These are phyloP conservation scores for Crithidia sp. DNA, from an alignment of 208 protist species.

Conservation along the genomic window DNA sequence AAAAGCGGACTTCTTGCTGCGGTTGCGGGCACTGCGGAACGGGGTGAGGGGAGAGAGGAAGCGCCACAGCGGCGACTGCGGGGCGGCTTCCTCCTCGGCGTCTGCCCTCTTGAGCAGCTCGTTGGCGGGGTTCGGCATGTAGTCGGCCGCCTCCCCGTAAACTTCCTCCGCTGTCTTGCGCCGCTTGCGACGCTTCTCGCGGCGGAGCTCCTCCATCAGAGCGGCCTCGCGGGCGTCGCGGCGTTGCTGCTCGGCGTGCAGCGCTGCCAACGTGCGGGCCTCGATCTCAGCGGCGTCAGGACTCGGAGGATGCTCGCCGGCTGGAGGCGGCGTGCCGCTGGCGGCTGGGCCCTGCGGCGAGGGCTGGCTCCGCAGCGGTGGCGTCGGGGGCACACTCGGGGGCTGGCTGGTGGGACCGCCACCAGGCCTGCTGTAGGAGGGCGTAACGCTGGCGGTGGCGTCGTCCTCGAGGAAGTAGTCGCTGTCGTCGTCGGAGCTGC, in stretches of 20 bases:
- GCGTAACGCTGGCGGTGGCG: not conserved
- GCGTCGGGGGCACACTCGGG: slow-evolving; percentile 16
- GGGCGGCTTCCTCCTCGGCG: not conserved
- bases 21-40: slow-evolving; percentile 5
- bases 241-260: slow-evolving; percentile 14
- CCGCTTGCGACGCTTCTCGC: slow-evolving; percentile 21
- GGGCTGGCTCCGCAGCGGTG: slow-evolving; percentile 1
- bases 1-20: slow-evolving; percentile 23
- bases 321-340: not conserved
- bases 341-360: not conserved
- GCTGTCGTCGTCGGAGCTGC: slow-evolving; percentile 23
- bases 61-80: slow-evolving; percentile 18
- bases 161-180: slow-evolving; percentile 50
- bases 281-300: slow-evolving; percentile 9
- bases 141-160: slow-evolving; percentile 30
- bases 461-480: slow-evolving; percentile 19
- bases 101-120: not conserved
- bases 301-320: not conserved
- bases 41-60: slow-evolving; percentile 25
- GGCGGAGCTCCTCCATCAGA: slow-evolving; percentile 37
- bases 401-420: not conserved
- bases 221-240: slow-evolving; percentile 24
- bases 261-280: slow-evolving; percentile 3
- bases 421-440: not conserved
- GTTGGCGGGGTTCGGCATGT: slow-evolving; percentile 36